Conservation (phyloP, 805 yeast species). For the Candida berthetii region DNA sequence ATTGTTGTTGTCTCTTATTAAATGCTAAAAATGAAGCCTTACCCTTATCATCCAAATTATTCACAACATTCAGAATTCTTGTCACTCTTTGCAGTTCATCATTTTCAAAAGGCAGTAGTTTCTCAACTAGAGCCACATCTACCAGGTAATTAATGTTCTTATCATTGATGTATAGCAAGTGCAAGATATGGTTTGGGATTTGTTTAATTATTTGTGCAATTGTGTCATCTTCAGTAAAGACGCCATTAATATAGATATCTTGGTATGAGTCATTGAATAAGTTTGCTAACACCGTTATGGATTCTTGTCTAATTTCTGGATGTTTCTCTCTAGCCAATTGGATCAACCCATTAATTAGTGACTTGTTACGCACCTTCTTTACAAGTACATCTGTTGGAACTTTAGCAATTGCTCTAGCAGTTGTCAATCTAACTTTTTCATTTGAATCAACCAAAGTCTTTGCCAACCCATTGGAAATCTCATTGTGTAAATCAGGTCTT, state of each 20-base stretch:
- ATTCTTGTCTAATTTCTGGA: conserved; percentile 52
- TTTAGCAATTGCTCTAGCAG: conserved; percentile 45
- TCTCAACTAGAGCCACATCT: conserved; percentile 55
- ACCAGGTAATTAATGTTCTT: conserved; percentile 56
- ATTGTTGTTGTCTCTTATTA: conserved; percentile 59
- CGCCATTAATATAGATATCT: conserved; percentile 12
- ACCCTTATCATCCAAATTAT: conserved; percentile 49
- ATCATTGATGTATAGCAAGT: conserved; percentile 71
- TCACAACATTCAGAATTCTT: conserved; percentile 44
- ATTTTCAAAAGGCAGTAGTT: conserved; percentile 49
- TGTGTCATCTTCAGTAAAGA: conserved; percentile 11
- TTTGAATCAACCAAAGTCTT: conserved; percentile 73
- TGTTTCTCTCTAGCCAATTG: conserved; percentile 71
- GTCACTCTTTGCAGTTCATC: conserved; percentile 41
- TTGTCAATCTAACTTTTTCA: conserved; percentile 60
- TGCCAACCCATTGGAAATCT: conserved; percentile 49
- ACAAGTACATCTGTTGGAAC: conserved; percentile 43
- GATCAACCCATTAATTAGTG: conserved; percentile 46
- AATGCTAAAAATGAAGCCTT: conserved; percentile 63
- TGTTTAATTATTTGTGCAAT: conserved; percentile 23
- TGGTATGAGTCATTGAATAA: conserved; percentile 45
- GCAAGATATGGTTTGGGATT: conserved; percentile 63
- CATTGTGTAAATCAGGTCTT: conserved; percentile 41
- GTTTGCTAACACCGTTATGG: conserved; percentile 47
- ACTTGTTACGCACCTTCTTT: conserved; percentile 36